These are phyloP conservation scores for Sphagnum tenellum DNA, from an alignment of 225 moss, liverwort and hornwort species.

Conservation along the genomic window DNA sequence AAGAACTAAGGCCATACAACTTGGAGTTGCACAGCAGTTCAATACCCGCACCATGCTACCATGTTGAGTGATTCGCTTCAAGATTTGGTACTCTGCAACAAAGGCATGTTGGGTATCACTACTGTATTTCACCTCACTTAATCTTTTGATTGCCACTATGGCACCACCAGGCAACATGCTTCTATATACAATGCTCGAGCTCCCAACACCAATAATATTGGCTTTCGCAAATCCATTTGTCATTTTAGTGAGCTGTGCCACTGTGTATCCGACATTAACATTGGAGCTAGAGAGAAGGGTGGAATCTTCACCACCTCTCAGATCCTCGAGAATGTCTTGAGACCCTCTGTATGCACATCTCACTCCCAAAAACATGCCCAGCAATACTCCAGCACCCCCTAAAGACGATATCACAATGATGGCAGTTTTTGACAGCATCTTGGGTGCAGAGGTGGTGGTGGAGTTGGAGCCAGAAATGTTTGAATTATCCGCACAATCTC, in stretches of 20 bases:
- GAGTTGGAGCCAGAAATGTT: neutral
- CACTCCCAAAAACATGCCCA: neutral
- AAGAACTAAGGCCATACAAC: neutral
- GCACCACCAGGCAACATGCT: neutral
- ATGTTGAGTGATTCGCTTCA: neutral
- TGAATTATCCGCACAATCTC: neutral
- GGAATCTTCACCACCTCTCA: too few species aligned
- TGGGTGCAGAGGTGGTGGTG: neutral
- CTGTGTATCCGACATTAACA: neutral
- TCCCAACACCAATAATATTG: neutral
- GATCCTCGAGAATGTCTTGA: neutral
- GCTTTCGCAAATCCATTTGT: neutral
- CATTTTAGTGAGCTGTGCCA: neutral
- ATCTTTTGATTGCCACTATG: neutral
- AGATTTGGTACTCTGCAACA: neutral
- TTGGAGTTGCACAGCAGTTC: neutral
- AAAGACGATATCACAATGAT: neutral
- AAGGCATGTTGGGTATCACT: neutral
- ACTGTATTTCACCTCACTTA: neutral
- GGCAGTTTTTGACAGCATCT: neutral
- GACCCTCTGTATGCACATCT: neutral
- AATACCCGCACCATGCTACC: neutral
- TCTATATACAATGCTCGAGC: neutral
- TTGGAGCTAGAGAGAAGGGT: neutral
- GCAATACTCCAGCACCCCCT: neutral